Conservation (phyloP, 2,329 filamentous ascomycete species). For the Claviceps spartinae region DNA sequence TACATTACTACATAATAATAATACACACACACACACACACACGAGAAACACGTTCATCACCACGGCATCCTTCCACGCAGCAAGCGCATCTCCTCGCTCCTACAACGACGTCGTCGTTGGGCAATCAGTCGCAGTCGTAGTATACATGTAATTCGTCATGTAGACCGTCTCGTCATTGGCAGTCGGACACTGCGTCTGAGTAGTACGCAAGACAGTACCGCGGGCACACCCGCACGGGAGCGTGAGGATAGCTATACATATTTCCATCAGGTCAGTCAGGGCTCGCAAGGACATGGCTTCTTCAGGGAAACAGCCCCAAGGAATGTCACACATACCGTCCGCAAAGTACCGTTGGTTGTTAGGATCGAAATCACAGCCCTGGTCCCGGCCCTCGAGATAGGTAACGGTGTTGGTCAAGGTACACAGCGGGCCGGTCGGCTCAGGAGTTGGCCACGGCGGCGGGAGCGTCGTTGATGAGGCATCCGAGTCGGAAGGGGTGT, state of each 20-base stretch:
- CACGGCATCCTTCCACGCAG: too few relatives aligned
- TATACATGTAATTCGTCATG: not conserved
- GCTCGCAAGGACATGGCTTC: too few relatives aligned
- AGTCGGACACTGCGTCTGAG: not conserved
- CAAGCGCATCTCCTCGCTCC: too few relatives aligned
- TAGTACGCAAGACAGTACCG: not conserved
- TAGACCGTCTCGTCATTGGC: not conserved
- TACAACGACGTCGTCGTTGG: too few relatives aligned
- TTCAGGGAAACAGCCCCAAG: too few relatives aligned
- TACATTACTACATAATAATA: too few relatives aligned
- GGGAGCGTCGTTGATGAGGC: not conserved
- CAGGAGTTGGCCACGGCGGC: not conserved
- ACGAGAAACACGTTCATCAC: too few relatives aligned
- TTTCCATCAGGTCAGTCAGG: not conserved
- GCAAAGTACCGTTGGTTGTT: not conserved
- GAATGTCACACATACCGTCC: not conserved
- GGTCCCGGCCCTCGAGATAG: not conserved
- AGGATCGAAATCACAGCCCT: not conserved
- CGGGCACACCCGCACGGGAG: slow-evolving; percentile 2
- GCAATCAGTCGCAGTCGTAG: slow-evolving; percentile 1
- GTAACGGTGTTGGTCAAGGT: not conserved
- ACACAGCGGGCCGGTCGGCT: not conserved
- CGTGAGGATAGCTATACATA: not conserved
- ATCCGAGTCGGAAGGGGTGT: not conserved
- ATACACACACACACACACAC: too few relatives aligned